Conservation (phyloP, 2,329 filamentous ascomycete species). For the Cladophialophora yegresii region DNA sequence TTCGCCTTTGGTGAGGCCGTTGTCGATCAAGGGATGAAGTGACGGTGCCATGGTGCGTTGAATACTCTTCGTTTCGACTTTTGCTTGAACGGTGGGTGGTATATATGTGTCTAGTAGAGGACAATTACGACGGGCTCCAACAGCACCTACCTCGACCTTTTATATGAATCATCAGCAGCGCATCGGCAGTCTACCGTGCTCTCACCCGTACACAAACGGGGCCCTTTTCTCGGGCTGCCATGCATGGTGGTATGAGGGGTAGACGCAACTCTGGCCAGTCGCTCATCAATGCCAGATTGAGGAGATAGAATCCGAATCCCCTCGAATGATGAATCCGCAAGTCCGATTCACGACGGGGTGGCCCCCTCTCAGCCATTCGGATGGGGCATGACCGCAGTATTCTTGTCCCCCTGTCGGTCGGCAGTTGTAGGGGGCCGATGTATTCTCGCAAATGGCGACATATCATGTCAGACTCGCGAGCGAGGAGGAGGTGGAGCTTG, state of each 20-base stretch:
- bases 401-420: constrained; percentile 6
- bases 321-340: constrained; percentile 12
- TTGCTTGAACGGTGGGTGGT: neutral
- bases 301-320: neutral
- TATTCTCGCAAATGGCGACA: neutral
- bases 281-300: constrained; percentile 16
- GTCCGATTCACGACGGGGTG: constrained; percentile 2
- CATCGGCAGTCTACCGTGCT: neutral
- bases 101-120: neutral
- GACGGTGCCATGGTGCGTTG: constrained; percentile 41
- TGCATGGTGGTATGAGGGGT: constrained; percentile 14
- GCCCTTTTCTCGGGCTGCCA: neutral
- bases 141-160: neutral
- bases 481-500: constrained; percentile 7
- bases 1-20: constrained; percentile 60
- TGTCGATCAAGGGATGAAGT: constrained; percentile 65
- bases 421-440: constrained; percentile 7
- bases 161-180: constrained; percentile 10
- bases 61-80: neutral
- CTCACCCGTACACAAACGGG: constrained; percentile 8
- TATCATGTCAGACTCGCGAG: constrained; percentile 15
- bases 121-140: neutral
- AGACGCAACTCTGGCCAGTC: neutral
- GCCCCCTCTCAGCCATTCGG: neutral
- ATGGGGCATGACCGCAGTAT: neutral